These are phyloP conservation scores for Cordyceps tenuipes DNA, from an alignment of 2,329 filamentous ascomycete genomes.

Conservation along the genomic window DNA sequence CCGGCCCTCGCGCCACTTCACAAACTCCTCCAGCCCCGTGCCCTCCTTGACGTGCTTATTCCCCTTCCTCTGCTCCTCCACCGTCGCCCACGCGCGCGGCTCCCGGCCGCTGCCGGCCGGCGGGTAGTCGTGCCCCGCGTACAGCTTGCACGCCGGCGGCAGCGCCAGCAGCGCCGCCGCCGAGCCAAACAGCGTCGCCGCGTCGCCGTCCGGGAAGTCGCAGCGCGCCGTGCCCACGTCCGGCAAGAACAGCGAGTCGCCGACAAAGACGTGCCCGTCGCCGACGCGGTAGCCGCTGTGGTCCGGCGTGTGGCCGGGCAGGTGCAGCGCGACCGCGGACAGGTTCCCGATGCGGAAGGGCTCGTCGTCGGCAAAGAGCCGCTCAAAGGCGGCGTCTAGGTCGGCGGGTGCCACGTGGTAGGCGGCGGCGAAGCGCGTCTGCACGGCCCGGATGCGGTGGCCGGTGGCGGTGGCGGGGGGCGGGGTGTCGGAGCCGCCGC, in stretches of 20 bases:
- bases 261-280: slow-evolving; percentile 38
- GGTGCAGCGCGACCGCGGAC: slow-evolving; percentile 38
- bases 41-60: slow-evolving; percentile 42
- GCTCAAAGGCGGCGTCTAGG: slow-evolving; percentile 40
- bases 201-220: slow-evolving; percentile 46
- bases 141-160: slow-evolving; percentile 37
- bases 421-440: slow-evolving; percentile 37
- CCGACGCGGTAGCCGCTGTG: slow-evolving; percentile 41
- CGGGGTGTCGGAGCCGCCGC: background rate
- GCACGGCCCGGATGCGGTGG: slow-evolving; percentile 28
- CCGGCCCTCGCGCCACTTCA: slow-evolving; percentile 33
- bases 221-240: slow-evolving; percentile 45
- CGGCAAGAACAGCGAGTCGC: slow-evolving; percentile 44
- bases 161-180: slow-evolving; percentile 33
- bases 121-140: slow-evolving; percentile 47
- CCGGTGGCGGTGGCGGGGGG: slow-evolving; percentile 36
- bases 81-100: slow-evolving; percentile 34
- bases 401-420: slow-evolving; percentile 39
- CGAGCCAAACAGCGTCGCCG: slow-evolving; percentile 35
- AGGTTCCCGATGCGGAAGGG: slow-evolving; percentile 41
- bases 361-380: slow-evolving; percentile 46
- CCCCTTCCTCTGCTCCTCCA: slow-evolving; percentile 34
- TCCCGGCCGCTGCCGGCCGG: slow-evolving; percentile 27
- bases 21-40: slow-evolving; percentile 34
- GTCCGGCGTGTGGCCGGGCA: slow-evolving; percentile 54